Conservation (phyloP, 1,139 yeast species). For the Debaryomycetaceae sp. region DNA sequence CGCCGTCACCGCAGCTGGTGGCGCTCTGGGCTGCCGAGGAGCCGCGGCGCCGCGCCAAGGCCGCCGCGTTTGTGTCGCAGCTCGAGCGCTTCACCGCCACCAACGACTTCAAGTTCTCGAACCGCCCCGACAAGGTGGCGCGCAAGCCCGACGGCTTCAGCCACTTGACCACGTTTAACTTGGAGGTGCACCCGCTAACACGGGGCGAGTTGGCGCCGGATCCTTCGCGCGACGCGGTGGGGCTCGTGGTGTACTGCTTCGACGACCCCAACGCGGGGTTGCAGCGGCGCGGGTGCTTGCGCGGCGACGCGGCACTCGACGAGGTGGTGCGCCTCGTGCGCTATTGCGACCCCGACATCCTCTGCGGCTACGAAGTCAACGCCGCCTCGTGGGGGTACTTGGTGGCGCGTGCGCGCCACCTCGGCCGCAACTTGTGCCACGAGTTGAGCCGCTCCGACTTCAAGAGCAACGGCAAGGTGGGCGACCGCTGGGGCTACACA, state of each 20-base stretch:
- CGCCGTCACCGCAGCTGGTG: conserved; percentile 28
- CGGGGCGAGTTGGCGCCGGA: conserved; percentile 51
- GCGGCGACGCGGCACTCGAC: conserved; percentile 55
- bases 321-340: conserved; percentile 54
- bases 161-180: conserved; percentile 48
- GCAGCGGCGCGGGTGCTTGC: conserved; percentile 22
- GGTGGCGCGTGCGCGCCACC: conserved; percentile 54
- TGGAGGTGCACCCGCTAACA: conserved; percentile 68
- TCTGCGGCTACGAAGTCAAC: conserved; percentile 83
- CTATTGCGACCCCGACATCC: conserved; percentile 76
- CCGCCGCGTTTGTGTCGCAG: conserved; percentile 39
- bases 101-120: conserved; percentile 29
- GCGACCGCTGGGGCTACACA: conserved; percentile 79
- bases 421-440: conserved; percentile 48
- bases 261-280: conserved; percentile 34
- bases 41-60: conserved; percentile 10
- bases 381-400: conserved; percentile 86
- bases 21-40: conserved; percentile 19
- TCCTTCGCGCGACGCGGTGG: conserved; percentile 57
- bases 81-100: conserved; percentile 44
- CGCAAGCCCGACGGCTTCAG: conserved; percentile 44
- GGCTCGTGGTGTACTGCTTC: conserved; percentile 59
- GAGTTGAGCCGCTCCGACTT: conserved; percentile 40
- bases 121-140: conserved; percentile 23
- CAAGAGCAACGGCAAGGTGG: conserved; percentile 49